Evolutionary conservation across 2,329 filamentous ascomycete species (phyloP), one percentile per base, ranked within the genome.

Genomic region (Lasiodiplodia sp.): DNA sequence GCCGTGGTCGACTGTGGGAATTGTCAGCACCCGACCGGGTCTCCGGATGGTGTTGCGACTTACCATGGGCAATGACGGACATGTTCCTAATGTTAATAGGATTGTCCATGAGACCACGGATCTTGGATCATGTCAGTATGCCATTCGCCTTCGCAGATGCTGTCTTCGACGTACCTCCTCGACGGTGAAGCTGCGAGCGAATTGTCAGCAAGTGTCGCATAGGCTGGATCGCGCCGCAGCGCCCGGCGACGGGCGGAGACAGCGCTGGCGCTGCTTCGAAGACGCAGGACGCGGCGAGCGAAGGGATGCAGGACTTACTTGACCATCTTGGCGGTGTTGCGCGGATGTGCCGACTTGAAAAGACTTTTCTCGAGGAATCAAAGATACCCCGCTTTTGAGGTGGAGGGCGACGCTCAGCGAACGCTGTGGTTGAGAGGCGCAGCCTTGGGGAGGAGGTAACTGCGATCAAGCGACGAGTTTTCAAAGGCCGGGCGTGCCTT

Each of bases 1-100:
- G 88, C 96, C 96, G 90, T 99, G 96, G 86, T 99, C 96, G 91
- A 99, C 89, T 89, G 74, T 71, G 51, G 63, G 6, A 28, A 18
- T 37, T 66, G 68, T 66, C 31, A 25, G 25, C 63, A 55, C 67
- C 72, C 60, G 71, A 37, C 47, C 25, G 60, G 18, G 28, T n/a
- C 10, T 25, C 8, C 10, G 11, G 2, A 23, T 28, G 38, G 68
- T 37, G n/a, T 64, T 67, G 72, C 47, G 69, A 79, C 86, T 81
- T 84, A 89, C 87, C 94, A 88, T 99, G 96, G 84, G 96, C 96
- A 93, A 98, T 98, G 84, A 99, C 96, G 87, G 94, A 97, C 95
- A 97, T 98, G 91, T 98, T 98, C 81, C 89, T 87, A 84, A 91
- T 90, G 84, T 90, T 90, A 79, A 83, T 83, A 73, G 92, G 90